Conservation (phyloP, 306 rosid species). For the Pyrus betulifolia region DNA sequence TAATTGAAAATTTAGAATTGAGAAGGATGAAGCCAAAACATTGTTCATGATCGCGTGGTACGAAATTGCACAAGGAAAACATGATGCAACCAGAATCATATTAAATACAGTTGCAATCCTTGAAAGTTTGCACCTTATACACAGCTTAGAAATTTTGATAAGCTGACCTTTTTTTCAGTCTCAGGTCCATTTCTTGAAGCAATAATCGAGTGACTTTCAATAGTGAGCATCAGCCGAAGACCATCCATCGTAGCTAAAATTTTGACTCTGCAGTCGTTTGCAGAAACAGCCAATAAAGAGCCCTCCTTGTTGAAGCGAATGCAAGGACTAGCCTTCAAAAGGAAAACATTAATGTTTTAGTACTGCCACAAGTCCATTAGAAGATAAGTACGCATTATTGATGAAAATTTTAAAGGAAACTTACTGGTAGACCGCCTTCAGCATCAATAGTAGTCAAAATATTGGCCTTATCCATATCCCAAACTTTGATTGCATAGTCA, state of each 20-base stretch:
- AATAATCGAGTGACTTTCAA: constrained; percentile 44
- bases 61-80: neutral
- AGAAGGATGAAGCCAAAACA: neutral
- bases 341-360: constrained; percentile 12
- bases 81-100: neutral
- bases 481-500: constrained; percentile 72
- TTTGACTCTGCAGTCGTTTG: constrained; percentile 71
- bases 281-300: constrained; percentile 66
- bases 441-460: constrained; percentile 62
- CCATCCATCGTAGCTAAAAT: constrained; percentile 61
- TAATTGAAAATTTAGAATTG: neutral
- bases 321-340: constrained; percentile 70
- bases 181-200: constrained; percentile 54
- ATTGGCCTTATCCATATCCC: constrained; percentile 82
- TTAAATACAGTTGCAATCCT: neutral
- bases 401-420: constrained; percentile 19
- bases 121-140: neutral
- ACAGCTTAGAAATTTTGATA: constrained; percentile 8
- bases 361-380: constrained; percentile 10
- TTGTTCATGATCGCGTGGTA: neutral
- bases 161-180: constrained; percentile 52
- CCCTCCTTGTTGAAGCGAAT: constrained; percentile 97
- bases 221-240: constrained; percentile 30
- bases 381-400: neutral
- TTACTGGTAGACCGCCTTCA: constrained; percentile 81